Evolutionary conservation across 2,329 filamentous ascomycete species (phyloP).

Genomic region (Alternaria panax): DNA sequence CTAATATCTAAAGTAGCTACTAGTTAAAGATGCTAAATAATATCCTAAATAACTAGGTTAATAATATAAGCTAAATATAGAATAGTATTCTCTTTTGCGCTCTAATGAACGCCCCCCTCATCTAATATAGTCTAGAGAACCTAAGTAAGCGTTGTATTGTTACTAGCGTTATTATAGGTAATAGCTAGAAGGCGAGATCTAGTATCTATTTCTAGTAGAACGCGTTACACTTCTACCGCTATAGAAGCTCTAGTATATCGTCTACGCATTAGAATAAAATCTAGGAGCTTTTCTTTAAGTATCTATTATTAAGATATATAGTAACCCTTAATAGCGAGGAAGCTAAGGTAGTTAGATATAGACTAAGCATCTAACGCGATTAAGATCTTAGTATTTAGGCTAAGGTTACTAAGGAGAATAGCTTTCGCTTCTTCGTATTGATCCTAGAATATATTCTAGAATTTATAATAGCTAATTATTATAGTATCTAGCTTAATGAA

Average conservation of each 20-base stretch:
- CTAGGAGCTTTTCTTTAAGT: constrained; percentile 7
- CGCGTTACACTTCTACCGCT: background rate
- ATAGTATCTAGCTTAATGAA: constrained; percentile 6
- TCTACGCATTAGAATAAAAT: constrained; percentile 9
- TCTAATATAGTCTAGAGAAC: no score
- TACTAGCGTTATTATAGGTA: background rate
- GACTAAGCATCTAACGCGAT: constrained; percentile 9
- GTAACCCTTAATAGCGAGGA: constrained; percentile 10
- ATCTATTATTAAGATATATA: constrained; percentile 12
- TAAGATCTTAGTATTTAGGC: constrained; percentile 1
- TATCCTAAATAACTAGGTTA: constrained; percentile 8
- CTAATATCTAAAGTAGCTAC: background rate
- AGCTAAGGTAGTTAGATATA: constrained; percentile 13
- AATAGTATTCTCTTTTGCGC: constrained; percentile 2
- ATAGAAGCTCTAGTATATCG: constrained; percentile 2
- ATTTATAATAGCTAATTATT: constrained; percentile 14
- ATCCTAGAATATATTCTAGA: background rate
- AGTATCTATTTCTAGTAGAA: background rate
- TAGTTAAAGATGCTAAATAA: constrained; percentile 5
- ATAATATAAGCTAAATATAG: constrained; percentile 6
- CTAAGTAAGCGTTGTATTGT: background rate
- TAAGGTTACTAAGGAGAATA: background rate
- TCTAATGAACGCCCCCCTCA: background rate
- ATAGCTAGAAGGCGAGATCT: background rate
- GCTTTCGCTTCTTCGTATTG: constrained; percentile 4